Evolutionary conservation across 73 alveolate genomes (phyloP).

Genomic region (Tetrahymena malaccensis): DNA sequence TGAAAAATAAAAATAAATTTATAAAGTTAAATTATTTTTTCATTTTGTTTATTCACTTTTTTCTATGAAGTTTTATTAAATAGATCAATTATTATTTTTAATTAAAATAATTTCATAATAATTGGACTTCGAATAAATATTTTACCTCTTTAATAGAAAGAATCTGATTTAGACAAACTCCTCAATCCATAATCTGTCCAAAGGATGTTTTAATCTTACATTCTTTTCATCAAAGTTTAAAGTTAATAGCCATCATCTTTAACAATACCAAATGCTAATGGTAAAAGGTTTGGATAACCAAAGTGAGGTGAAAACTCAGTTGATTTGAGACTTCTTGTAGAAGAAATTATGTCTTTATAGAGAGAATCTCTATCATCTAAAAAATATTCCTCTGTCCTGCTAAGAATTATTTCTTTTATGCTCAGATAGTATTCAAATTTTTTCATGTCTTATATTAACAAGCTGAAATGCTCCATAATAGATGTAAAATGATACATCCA

Average conservation of each 20-base stretch:
- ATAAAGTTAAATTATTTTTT: too few species aligned
- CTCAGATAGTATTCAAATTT: not conserved
- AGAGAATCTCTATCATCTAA: not conserved
- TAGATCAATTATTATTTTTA: too few species aligned
- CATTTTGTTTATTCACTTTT: too few species aligned
- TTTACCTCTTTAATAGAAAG: slow-evolving; percentile 53
- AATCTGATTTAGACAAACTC: slow-evolving; percentile 62
- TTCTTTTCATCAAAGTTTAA: not conserved
- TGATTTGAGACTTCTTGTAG: slow-evolving; percentile 20
- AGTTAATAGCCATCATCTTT: not conserved
- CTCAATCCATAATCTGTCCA: slow-evolving; percentile 57
- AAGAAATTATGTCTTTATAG: not conserved
- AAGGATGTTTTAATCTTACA: not conserved
- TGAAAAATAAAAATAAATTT: too few species aligned
- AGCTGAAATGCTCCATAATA: not conserved
- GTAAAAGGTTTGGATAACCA: slow-evolving; percentile 70
- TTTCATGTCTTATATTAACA: not conserved
- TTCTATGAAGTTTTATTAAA: too few species aligned
- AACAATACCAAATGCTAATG: slow-evolving; percentile 65
- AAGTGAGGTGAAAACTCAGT: slow-evolving; percentile 53
- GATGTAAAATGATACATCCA: not conserved
- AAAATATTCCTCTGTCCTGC: not conserved
- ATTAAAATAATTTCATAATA: too few species aligned
- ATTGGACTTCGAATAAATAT: not conserved
- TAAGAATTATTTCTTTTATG: not conserved